phyloP scores from a whole-genome alignment of 192 early-diverging fungal species.

The Coemansia sp. region DNA sequence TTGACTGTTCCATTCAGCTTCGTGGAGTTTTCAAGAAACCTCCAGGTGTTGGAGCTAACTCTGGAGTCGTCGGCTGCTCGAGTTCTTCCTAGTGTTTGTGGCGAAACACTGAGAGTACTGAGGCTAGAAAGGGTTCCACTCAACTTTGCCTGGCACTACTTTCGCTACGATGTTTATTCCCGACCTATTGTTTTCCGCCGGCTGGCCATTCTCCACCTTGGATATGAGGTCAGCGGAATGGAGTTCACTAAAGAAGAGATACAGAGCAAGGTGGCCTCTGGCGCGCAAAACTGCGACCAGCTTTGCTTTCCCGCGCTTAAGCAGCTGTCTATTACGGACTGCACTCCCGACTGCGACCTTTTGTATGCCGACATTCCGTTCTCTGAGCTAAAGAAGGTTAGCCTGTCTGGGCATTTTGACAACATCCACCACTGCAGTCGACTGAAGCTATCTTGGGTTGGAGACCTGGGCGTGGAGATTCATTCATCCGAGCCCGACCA shows the following conservation, averaged over 20 bases:
- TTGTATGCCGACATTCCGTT: background rate
- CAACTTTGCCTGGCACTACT: background rate
- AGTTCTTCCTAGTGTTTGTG: background rate
- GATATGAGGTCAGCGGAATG: background rate
- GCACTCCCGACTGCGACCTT: constrained; percentile 3
- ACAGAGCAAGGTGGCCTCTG: background rate
- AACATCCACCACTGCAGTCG: background rate
- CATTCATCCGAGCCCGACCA: background rate
- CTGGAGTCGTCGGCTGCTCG: background rate
- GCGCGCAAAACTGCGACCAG: background rate
- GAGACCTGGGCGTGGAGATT: background rate
- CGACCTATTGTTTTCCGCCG: background rate
- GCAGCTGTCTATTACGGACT: background rate
- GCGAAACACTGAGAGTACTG: background rate
- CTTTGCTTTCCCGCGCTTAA: background rate
- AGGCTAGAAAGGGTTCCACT: background rate
- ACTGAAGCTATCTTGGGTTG: background rate
- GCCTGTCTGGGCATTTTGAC: background rate
- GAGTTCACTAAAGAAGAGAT: background rate
- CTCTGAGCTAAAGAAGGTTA: background rate
- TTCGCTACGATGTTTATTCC: background rate
- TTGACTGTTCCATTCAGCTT: background rate
- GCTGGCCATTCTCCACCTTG: background rate
- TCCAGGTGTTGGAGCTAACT: background rate
- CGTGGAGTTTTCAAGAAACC: background rate